phyloP scores from a whole-genome alignment of 805 yeast species.

The Barnettozyma californica region DNA sequence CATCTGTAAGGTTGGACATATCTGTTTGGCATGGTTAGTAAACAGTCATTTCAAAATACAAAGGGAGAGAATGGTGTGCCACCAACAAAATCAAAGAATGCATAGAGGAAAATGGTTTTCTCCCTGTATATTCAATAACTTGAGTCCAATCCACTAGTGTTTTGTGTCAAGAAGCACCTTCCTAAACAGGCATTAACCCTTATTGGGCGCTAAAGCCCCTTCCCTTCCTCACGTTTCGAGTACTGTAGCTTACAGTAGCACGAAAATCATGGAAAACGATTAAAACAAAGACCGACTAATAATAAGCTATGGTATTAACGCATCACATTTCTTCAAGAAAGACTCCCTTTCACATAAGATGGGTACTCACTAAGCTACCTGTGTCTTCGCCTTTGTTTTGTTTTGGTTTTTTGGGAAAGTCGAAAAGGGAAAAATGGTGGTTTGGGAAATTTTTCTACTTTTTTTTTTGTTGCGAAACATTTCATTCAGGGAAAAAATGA shows the following conservation, averaged over 20 bases:
- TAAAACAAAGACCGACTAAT: neutral
- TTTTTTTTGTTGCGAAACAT: neutral
- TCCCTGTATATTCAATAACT: neutral
- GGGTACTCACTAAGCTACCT: neutral
- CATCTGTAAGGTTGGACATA: conserved; percentile 2
- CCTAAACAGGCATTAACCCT: conserved; percentile 7
- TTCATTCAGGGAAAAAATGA: neutral
- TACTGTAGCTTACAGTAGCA: neutral
- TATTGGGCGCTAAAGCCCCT: conserved; percentile 3
- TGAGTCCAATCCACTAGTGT: neutral
- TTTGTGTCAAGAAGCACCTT: conserved; percentile 1
- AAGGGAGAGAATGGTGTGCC: neutral
- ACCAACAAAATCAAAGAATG: neutral
- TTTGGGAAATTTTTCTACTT: conserved; percentile 6
- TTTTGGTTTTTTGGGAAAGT: conserved; percentile 1
- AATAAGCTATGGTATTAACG: no score
- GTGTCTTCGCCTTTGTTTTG: conserved; percentile 2
- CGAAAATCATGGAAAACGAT: neutral
- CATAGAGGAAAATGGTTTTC: neutral
- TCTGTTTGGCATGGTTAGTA: neutral
- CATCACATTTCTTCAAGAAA: neutral
- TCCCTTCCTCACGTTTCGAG: neutral
- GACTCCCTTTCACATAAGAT: neutral
- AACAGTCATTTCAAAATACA: neutral
- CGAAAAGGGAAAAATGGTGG: conserved; percentile 10